Conservation (phyloP, 495 filamentous ascomycete species). For the Extremus antarcticus region DNA sequence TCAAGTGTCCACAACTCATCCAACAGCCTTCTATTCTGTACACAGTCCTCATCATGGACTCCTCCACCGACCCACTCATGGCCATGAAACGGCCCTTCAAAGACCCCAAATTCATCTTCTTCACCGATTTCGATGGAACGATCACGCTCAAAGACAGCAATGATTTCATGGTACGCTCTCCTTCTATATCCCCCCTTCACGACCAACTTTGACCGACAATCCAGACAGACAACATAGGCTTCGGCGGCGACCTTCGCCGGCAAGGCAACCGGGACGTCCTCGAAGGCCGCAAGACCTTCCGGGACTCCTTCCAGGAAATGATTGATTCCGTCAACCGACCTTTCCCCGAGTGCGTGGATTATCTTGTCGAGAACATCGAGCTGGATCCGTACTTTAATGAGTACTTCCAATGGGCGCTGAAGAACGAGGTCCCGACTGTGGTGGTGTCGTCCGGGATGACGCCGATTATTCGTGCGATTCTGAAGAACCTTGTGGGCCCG, state of each 20-base stretch:
- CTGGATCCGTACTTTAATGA: slow-evolving; percentile 75
- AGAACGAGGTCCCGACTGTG: slow-evolving; percentile 81
- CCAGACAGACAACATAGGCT: slow-evolving; percentile 84
- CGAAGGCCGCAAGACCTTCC: slow-evolving; percentile 54
- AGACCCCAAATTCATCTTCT: slow-evolving; percentile 70
- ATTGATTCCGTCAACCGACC: slow-evolving; percentile 68
- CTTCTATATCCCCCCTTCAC: neutral
- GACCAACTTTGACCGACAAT: slow-evolving; percentile 15
- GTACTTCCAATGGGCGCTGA: slow-evolving; percentile 71
- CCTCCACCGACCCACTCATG: slow-evolving; percentile 11
- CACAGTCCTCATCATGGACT: slow-evolving; percentile 4
- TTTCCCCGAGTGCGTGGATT: slow-evolving; percentile 66
- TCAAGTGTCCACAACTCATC: neutral
- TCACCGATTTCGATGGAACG: slow-evolving; percentile 95
- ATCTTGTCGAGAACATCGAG: slow-evolving; percentile 68
- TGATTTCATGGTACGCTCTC: slow-evolving; percentile 58
- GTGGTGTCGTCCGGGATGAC: slow-evolving; percentile 85
- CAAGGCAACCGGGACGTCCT: slow-evolving; percentile 64
- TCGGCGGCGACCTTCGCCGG: slow-evolving; percentile 52
- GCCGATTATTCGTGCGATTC: slow-evolving; percentile 75
- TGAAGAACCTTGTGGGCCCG: slow-evolving; percentile 65
- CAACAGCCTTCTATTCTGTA: neutral
- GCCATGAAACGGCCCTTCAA: slow-evolving; percentile 21
- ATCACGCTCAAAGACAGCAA: slow-evolving; percentile 89
- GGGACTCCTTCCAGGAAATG: slow-evolving; percentile 81